Percentiles rank a stretch among this genome's conserved stretches.
These are phyloP conservation scores for Barnettozyma wickerhamii DNA, from an alignment of 805 yeast species.

Conservation along the genomic window DNA sequence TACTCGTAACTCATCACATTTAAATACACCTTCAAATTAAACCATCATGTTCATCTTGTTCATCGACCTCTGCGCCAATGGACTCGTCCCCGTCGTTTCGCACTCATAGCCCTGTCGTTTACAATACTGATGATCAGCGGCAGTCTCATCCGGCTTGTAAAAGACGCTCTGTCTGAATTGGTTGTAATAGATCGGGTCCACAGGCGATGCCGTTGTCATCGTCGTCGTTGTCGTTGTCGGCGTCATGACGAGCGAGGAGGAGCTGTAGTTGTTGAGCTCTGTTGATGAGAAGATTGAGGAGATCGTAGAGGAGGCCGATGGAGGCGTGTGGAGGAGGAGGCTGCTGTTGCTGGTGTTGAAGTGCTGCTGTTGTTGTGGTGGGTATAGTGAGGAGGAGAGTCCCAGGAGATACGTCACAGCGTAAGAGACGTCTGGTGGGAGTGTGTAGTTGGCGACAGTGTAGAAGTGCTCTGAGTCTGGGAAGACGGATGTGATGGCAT, in stretches of 20 bases:
- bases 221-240: constrained; percentile 10
- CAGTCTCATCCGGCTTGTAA: too few relatives aligned
- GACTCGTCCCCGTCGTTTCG: constrained; percentile 10
- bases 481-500: constrained; percentile 3
- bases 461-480: constrained; percentile 9
- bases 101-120: too few relatives aligned
- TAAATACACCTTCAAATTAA: background rate
- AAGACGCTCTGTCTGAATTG: too few relatives aligned
- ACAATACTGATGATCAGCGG: too few relatives aligned
- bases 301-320: constrained; percentile 13
- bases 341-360: background rate
- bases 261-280: constrained; percentile 10
- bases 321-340: constrained; percentile 9
- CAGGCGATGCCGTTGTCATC: constrained; percentile 8
- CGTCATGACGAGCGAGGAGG: constrained; percentile 10
- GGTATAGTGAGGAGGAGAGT: constrained; percentile 2
- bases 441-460: constrained; percentile 1
- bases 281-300: constrained; percentile 9
- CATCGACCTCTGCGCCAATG: constrained; percentile 11
- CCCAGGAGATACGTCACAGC: constrained; percentile 11
- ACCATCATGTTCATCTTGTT: constrained; percentile 12
- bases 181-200: constrained; percentile 10
- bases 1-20: background rate
- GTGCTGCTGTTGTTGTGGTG: background rate
- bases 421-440: constrained; percentile 6